Conservation (phyloP, 208 protist genomes). For the Crithidia bombi region DNA sequence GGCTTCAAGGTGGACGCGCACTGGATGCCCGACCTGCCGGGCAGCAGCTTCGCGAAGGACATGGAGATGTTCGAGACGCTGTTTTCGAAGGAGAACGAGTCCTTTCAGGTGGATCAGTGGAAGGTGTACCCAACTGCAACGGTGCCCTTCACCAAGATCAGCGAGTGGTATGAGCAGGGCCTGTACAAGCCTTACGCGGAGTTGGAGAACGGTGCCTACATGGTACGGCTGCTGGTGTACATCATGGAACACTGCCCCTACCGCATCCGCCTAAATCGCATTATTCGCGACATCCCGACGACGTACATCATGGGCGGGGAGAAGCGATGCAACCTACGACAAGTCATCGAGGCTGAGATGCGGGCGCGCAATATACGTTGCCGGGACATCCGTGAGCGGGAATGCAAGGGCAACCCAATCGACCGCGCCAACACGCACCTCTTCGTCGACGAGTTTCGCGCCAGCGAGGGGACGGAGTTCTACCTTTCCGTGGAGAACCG, state of each 20-base stretch:
- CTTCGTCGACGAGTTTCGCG: slow-evolving; percentile 76
- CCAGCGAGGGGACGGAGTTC: slow-evolving; percentile 82
- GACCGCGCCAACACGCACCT: slow-evolving; percentile 64
- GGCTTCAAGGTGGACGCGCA: slow-evolving; percentile 99
- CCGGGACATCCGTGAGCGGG: slow-evolving; percentile 95
- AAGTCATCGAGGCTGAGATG: slow-evolving; percentile 97
- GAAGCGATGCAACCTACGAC: slow-evolving; percentile 97
- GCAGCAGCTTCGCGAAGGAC: slow-evolving; percentile 96
- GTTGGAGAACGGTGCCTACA: slow-evolving; percentile 64
- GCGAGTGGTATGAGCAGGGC: slow-evolving; percentile 97
- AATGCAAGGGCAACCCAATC: slow-evolving; percentile 87
- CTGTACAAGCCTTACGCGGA: slow-evolving; percentile 96
- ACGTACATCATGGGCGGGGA: slow-evolving; percentile 98
- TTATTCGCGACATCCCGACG: slow-evolving; percentile 99
- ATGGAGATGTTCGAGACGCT: slow-evolving; percentile 92
- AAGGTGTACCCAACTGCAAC: slow-evolving; percentile 99
- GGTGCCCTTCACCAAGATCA: slow-evolving; percentile 98
- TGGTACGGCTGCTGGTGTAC: slow-evolving; percentile 96
- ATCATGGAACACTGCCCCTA: slow-evolving; percentile 96
- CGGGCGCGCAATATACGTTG: slow-evolving; percentile 89
- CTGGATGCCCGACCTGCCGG: slow-evolving; percentile 99
- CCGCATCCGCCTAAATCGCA: slow-evolving; percentile 99
- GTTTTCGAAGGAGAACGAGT: slow-evolving; percentile 86
- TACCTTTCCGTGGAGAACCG: slow-evolving; percentile 89
- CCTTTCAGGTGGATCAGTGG: slow-evolving; percentile 98